Evolutionary conservation across 2,329 filamentous ascomycete genomes (phyloP).

Genomic region (Penicillium sp.): DNA sequence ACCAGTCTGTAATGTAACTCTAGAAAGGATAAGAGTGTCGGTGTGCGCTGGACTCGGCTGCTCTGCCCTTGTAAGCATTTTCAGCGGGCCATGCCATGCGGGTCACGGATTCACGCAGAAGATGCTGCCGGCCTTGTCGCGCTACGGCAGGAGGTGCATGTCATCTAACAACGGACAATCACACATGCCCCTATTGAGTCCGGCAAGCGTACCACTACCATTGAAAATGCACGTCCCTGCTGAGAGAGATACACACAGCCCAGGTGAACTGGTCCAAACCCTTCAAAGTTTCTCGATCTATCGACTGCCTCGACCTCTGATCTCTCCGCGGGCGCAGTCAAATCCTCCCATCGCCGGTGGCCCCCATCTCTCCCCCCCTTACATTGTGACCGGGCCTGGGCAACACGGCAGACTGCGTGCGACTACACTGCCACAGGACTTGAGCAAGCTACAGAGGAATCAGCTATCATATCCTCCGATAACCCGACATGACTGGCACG

Average conservation of each 20-base stretch:
- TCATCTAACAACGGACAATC: too few species aligned
- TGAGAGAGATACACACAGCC: background rate
- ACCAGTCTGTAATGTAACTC: slow-evolving; percentile 6
- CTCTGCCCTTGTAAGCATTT: background rate
- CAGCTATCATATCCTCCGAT: too few species aligned
- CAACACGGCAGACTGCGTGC: slow-evolving; percentile 2
- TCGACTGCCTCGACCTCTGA: background rate
- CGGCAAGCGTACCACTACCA: too few species aligned
- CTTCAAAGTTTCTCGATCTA: background rate
- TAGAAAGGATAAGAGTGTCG: slow-evolving; percentile 3
- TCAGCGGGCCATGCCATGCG: slow-evolving; percentile 4
- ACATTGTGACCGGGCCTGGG: slow-evolving; percentile 1
- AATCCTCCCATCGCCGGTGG: too few species aligned
- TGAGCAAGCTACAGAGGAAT: too few species aligned
- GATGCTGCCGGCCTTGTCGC: background rate
- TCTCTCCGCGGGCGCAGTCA: background rate
- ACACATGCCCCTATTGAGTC: too few species aligned
- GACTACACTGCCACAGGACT: background rate
- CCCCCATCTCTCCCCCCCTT: background rate
- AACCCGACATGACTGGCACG: too few species aligned
- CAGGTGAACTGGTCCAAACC: background rate
- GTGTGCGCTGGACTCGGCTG: slow-evolving; percentile 4
- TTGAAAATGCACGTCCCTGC: too few species aligned
- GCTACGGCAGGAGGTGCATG: background rate
- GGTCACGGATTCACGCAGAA: slow-evolving; percentile 4